phyloP scores from a whole-genome alignment of 148 eudicot genomes.

The Camellia sinensis region DNA sequence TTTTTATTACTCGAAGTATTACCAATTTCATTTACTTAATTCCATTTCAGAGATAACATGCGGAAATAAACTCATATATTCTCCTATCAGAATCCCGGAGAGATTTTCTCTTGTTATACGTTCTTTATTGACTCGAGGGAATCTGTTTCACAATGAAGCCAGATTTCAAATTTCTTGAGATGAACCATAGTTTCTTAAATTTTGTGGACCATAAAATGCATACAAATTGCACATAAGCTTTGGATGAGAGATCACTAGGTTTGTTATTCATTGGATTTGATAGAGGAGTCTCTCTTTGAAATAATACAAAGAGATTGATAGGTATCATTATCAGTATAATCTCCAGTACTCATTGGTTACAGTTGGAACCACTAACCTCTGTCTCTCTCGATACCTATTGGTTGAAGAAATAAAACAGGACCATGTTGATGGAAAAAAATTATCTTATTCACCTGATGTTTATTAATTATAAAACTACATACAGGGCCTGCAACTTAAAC shows the following conservation, averaged over 20 bases:
- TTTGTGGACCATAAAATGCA: constrained; percentile 13
- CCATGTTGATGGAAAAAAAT: not conserved
- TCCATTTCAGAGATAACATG: too few species aligned
- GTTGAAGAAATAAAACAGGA: not conserved
- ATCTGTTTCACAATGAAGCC: constrained; percentile 91
- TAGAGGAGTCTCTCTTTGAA: not conserved
- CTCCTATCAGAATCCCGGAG: constrained; percentile 97
- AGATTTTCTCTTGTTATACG: constrained; percentile 98
- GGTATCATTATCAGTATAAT: not conserved
- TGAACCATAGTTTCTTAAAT: constrained; percentile 16
- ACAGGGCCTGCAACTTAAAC: not conserved
- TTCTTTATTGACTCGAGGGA: constrained; percentile 96
- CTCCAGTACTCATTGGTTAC: not conserved
- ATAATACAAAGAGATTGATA: not conserved
- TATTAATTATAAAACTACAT: not conserved
- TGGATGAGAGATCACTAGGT: not conserved
- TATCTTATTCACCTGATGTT: not conserved
- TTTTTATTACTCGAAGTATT: too few species aligned
- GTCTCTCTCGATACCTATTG: not conserved
- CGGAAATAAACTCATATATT: too few species aligned
- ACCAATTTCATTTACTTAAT: too few species aligned
- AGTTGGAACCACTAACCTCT: not conserved
- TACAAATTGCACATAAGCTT: not conserved
- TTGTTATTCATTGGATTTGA: not conserved
- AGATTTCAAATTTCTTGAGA: constrained; percentile 97